Base-by-base conservation (phyloP, 305 asterid species). In the Rubia balearica region DNA sequence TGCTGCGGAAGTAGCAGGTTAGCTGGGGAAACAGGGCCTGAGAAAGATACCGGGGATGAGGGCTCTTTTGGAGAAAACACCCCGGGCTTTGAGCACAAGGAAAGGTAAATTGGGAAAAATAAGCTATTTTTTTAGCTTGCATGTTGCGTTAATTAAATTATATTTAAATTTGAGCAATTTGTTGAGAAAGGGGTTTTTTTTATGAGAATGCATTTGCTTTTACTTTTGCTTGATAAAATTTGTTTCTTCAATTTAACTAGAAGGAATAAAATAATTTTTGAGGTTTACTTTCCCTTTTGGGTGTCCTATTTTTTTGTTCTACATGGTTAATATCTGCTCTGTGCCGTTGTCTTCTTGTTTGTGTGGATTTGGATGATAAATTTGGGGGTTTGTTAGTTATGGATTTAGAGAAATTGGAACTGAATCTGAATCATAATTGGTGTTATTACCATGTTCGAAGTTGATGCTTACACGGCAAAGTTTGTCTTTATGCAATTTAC, bases 31-130 rank as follows among this genome's bases (percentile, higher is more conserved):
- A 71, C 76, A 41, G 80, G 70, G 78, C 73, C 49, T 19, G 61
- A 71, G 19, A 11, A 49, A 42, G 84, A 81, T 79, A 77, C 74
- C 72, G 87, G 81, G 41, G 78, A 76, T 71, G 85, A 84, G 76
- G 86, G 83, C 27, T 89, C 89, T 2, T 81, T 81, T 71, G 90
- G 91, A 36, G 94, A 85, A 63, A 83, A 87, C 72, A 77, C 68
- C 78, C 70, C 81, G 82, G 88, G 83, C 16, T 78, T 62, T 60
- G 85, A 84, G 74, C 79, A 76, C 66, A 74, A 82, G 73, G 85
- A 79, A 67, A 83, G 91, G 92, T 85, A 84, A 81, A 36, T 63
- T 40, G 13, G 9, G 8, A 13, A 13, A 61, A 33, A 14, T 6
- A 12, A 33, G 40, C 17, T 27, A 0, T 30, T 7, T 53, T n/a